phyloP scores from a whole-genome alignment of 164 flowering plant species.

The Malania oleifera region DNA sequence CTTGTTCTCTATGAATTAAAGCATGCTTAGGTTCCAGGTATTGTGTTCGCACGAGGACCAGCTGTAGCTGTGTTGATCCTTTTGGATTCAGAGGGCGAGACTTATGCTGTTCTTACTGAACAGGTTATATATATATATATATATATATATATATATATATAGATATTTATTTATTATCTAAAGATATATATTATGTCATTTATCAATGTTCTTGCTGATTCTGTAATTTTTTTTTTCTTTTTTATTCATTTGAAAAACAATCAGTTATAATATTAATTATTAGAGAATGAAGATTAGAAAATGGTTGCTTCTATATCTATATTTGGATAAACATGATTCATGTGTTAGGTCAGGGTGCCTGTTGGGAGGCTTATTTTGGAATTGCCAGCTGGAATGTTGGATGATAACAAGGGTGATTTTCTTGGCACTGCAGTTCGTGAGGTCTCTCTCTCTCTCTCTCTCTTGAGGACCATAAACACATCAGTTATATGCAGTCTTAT shows the following conservation, averaged over 20 bases:
- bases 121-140: constrained; percentile 71
- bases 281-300: background rate
- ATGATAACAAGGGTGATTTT: constrained; percentile 83
- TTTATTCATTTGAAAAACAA: background rate
- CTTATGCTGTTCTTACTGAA: constrained; percentile 83
- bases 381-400: constrained; percentile 98
- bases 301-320: background rate
- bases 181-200: too few species aligned
- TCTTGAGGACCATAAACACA: too few species aligned
- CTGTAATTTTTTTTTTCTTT: background rate
- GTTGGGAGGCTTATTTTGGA: constrained; percentile 78
- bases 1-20: constrained; percentile 13
- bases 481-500: too few species aligned
- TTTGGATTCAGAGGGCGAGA: constrained; percentile 68
- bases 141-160: too few species aligned
- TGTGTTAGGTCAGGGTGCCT: constrained; percentile 80
- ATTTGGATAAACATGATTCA: constrained; percentile 1
- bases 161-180: too few species aligned
- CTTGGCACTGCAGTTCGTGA: constrained; percentile 93
- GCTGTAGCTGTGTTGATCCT: constrained; percentile 90
- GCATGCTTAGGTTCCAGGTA: constrained; percentile 79
- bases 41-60: constrained; percentile 92
- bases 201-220: background rate
- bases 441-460: constrained; percentile 38
- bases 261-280: background rate